Conservation (phyloP, 352 stramenopile genomes). For the Pythium guiyangense region DNA sequence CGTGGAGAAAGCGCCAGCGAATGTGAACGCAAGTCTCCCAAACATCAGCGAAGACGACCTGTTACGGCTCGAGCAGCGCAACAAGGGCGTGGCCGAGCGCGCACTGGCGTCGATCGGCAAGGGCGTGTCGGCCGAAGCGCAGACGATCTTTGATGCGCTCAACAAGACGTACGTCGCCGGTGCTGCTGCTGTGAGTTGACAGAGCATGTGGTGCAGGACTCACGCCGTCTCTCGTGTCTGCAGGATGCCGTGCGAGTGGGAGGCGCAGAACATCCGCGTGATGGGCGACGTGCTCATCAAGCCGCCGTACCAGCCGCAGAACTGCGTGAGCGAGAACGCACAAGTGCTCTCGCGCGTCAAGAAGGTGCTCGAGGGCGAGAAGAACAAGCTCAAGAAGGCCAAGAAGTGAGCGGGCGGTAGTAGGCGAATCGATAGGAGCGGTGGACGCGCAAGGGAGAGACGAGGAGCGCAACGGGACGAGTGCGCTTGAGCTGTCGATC, state of each 20-base stretch:
- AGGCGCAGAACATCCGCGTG: conserved; percentile 75
- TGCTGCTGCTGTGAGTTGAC: background rate
- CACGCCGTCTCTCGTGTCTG: background rate
- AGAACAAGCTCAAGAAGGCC: conserved; percentile 64
- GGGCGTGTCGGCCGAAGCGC: conserved; percentile 58
- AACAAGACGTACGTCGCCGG: conserved; percentile 83
- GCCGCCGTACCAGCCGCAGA: conserved; percentile 75
- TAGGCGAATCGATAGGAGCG: conserved; percentile 6
- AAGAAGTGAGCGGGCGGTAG: conserved; percentile 26
- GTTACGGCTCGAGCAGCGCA: conserved; percentile 68
- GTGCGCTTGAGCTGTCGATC: no score
- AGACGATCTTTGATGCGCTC: conserved; percentile 83
- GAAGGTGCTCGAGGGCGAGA: conserved; percentile 82
- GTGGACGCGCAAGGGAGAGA: no score
- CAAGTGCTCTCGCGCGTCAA: conserved; percentile 77
- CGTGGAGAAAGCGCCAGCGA: conserved; percentile 39
- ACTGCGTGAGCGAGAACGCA: conserved; percentile 69
- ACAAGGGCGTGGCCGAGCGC: conserved; percentile 61
- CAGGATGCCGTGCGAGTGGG: conserved; percentile 85
- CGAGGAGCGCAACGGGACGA: no score
- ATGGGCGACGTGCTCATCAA: conserved; percentile 85
- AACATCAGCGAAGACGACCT: conserved; percentile 67
- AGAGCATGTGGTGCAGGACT: background rate
- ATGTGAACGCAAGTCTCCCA: conserved; percentile 39
- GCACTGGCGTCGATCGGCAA: conserved; percentile 80